Percentiles rank a stretch among this genome's conserved stretches.
Evolutionary conservation across 495 filamentous ascomycete genomes (phyloP).

Genomic region (Lophiotrema nucula): DNA sequence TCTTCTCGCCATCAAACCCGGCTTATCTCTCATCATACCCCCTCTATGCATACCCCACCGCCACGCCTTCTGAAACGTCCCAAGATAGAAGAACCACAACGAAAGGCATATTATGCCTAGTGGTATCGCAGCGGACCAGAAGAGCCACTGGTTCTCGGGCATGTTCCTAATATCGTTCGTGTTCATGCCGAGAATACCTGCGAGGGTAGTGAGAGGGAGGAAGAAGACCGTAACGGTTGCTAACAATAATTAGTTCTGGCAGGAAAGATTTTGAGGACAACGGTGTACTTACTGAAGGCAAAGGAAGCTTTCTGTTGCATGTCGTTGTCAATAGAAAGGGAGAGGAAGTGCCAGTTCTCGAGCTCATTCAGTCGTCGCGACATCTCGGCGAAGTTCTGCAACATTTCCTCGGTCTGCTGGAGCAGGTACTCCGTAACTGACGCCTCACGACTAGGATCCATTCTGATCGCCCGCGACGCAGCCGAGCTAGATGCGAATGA

Average conservation of each 20-base stretch:
- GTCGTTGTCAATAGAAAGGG: conserved; percentile 26
- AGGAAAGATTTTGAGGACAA: not conserved
- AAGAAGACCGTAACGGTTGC: conserved; percentile 45
- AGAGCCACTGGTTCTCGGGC: conserved; percentile 14
- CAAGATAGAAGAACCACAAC: not conserved
- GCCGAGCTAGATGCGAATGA: not conserved
- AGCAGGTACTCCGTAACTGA: not conserved
- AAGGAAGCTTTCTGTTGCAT: conserved; percentile 36
- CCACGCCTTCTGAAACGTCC: not conserved
- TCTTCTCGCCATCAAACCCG: too few relatives aligned
- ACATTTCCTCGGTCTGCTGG: conserved; percentile 16
- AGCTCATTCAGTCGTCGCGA: conserved; percentile 4
- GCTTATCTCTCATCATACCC: too few relatives aligned
- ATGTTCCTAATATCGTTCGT: conserved; percentile 23
- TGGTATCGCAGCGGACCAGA: conserved; percentile 27
- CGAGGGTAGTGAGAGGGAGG: conserved; percentile 43
- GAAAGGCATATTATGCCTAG: conserved; percentile 5
- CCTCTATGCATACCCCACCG: too few relatives aligned
- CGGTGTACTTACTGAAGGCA: conserved; percentile 33
- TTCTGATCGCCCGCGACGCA: not conserved
- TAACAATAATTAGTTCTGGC: not conserved
- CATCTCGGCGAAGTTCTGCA: conserved; percentile 14
- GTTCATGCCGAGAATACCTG: conserved; percentile 42
- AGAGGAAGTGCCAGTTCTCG: conserved; percentile 16
- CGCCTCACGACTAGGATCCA: conserved; percentile 1